A percentile compares a stretch with the other conserved stretches of the same genome.
Evolutionary conservation across 2,329 filamentous ascomycete species (phyloP).

Genomic region (Lasiodiplodia gonubiensis): DNA sequence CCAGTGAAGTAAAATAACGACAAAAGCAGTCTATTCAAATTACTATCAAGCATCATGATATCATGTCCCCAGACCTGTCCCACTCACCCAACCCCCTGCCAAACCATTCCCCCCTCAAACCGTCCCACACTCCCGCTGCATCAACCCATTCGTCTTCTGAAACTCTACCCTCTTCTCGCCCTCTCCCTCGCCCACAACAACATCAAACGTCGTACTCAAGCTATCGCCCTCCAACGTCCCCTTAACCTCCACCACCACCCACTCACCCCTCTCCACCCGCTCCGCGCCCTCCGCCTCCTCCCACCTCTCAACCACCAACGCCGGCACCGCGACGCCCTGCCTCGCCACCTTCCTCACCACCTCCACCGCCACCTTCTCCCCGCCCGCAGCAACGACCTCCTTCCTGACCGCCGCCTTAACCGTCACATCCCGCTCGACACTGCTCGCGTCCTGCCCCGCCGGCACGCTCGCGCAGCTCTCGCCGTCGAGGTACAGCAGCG

Average conservation of each 20-base stretch:
- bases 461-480: neutral
- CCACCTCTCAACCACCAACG: neutral
- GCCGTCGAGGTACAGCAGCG: neutral
- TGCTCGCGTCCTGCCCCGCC: neutral
- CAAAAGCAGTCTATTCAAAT: too few relatives aligned
- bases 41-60: too few relatives aligned
- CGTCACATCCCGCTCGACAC: neutral
- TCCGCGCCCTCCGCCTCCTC: neutral
- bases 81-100: too few relatives aligned
- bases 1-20: too few relatives aligned
- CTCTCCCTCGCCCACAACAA: conserved; percentile 4
- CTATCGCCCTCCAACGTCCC: neutral
- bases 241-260: neutral
- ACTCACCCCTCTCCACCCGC: conserved; percentile 4
- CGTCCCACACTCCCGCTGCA: neutral
- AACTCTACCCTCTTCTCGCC: conserved; percentile 10
- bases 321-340: neutral
- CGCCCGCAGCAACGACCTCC: neutral
- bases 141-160: neutral
- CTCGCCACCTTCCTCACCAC: neutral
- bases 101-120: neutral
- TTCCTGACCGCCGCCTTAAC: neutral
- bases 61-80: too few relatives aligned
- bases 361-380: neutral
- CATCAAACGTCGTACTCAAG: conserved; percentile 22